phyloP scores from a whole-genome alignment of 306 rosid species.

The Sesbania bispinosa region DNA sequence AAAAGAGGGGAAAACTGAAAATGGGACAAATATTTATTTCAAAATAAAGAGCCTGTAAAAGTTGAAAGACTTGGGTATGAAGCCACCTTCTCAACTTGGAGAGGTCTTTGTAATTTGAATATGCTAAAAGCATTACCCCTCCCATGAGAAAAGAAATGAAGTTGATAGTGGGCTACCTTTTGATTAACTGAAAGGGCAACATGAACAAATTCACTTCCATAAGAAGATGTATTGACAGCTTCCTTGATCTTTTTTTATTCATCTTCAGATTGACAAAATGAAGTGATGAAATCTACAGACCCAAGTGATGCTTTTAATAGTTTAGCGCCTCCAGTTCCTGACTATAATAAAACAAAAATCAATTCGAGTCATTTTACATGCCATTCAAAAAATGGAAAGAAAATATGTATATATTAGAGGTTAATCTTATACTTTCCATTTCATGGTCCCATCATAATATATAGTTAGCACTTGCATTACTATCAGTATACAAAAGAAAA shows the following conservation, averaged over 20 bases:
- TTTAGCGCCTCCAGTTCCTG: conserved; percentile 54
- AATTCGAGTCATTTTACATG: conserved; percentile 31
- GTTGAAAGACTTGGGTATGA: conserved; percentile 6
- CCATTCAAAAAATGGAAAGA: conserved; percentile 11
- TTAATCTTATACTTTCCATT: not conserved
- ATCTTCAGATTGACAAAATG: conserved; percentile 66
- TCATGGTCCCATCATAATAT: not conserved
- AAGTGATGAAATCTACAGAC: conserved; percentile 90
- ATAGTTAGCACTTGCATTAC: not conserved
- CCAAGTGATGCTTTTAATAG: conserved; percentile 84
- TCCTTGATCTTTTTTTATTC: conserved; percentile 74
- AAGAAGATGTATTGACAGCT: conserved; percentile 78
- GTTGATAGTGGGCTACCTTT: conserved; percentile 51
- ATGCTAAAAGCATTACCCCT: conserved; percentile 13
- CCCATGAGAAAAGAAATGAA: not conserved
- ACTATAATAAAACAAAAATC: conserved; percentile 51
- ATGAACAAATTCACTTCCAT: conserved; percentile 87
- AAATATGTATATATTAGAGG: not conserved
- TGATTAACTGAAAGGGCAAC: conserved; percentile 84
- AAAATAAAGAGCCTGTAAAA: not conserved
- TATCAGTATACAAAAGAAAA: not conserved
- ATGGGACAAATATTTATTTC: not conserved
- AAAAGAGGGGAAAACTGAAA: not conserved
- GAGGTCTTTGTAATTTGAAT: conserved; percentile 10
- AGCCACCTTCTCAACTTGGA: not conserved